phyloP scores from a whole-genome alignment of 2,329 filamentous ascomycete genomes.

The Emydomyces testavorans region DNA sequence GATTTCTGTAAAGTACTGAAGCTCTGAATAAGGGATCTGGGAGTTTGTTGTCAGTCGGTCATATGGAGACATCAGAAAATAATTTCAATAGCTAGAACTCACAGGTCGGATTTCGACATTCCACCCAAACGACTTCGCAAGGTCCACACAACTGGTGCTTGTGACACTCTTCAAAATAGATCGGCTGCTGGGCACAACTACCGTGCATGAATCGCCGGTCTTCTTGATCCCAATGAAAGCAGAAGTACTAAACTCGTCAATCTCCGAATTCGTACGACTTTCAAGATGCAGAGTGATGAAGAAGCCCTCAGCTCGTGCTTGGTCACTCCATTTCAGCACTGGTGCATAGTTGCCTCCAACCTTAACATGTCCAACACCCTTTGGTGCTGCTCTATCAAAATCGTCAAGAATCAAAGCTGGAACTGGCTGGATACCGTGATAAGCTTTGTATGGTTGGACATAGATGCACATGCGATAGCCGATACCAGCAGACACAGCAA shows the following conservation, averaged over 20 bases:
- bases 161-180: conserved; percentile 26
- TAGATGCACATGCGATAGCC: conserved; percentile 27
- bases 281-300: conserved; percentile 29
- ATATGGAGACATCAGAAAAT: neutral
- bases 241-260: conserved; percentile 30
- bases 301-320: conserved; percentile 25
- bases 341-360: conserved; percentile 32
- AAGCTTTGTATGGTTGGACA: conserved; percentile 21
- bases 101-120: conserved; percentile 23
- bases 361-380: conserved; percentile 26
- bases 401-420: conserved; percentile 27
- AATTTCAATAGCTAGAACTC: neutral
- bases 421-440: conserved; percentile 21
- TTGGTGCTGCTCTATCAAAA: conserved; percentile 28
- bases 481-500: conserved; percentile 19
- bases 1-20: conserved; percentile 21
- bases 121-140: conserved; percentile 26
- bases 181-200: conserved; percentile 25
- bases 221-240: conserved; percentile 27
- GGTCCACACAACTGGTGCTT: conserved; percentile 18
- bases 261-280: conserved; percentile 21
- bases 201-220: conserved; percentile 14
- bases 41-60: neutral
- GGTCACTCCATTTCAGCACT: conserved; percentile 24
- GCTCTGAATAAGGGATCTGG: conserved; percentile 19